Evolutionary conservation across 2,329 filamentous ascomycete species (phyloP).

Genomic region (Penicillium sp.): DNA sequence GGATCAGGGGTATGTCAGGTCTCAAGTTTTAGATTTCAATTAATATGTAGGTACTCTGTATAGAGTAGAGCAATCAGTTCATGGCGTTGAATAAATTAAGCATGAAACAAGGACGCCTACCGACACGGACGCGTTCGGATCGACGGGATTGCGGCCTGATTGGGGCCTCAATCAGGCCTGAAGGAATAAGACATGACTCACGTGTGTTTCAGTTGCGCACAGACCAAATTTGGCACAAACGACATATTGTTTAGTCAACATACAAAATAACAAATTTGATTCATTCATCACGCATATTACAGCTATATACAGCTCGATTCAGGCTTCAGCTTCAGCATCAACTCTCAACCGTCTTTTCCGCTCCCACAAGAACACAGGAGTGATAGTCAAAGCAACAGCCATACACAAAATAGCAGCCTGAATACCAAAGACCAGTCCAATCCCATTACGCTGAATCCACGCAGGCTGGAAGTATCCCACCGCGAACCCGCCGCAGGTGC

Average conservation of each 20-base stretch:
- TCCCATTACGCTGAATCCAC: constrained; percentile 34
- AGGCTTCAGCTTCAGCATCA: background rate
- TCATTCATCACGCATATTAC: background rate
- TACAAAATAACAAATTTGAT: background rate
- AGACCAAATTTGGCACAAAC: background rate
- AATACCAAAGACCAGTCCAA: constrained; percentile 34
- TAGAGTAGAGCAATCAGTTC: background rate
- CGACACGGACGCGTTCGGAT: background rate
- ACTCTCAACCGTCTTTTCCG: background rate
- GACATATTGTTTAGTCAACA: background rate
- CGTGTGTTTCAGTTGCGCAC: background rate
- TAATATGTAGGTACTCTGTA: background rate
- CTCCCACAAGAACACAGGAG: constrained; percentile 22
- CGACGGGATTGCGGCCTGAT: background rate
- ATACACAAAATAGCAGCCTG: constrained; percentile 33
- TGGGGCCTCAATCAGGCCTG: background rate
- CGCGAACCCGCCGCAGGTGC: constrained; percentile 39
- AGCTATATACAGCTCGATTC: background rate
- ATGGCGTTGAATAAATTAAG: constrained; percentile 3
- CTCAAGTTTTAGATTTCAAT: background rate
- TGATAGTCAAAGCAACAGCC: constrained; percentile 28
- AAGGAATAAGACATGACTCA: background rate
- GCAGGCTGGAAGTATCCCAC: constrained; percentile 40
- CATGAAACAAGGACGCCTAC: background rate
- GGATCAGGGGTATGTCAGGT: constrained; percentile 1